These are phyloP conservation scores for Urostyla sp. DNA, from an alignment of 73 alveolate species.

Conservation along the genomic window DNA sequence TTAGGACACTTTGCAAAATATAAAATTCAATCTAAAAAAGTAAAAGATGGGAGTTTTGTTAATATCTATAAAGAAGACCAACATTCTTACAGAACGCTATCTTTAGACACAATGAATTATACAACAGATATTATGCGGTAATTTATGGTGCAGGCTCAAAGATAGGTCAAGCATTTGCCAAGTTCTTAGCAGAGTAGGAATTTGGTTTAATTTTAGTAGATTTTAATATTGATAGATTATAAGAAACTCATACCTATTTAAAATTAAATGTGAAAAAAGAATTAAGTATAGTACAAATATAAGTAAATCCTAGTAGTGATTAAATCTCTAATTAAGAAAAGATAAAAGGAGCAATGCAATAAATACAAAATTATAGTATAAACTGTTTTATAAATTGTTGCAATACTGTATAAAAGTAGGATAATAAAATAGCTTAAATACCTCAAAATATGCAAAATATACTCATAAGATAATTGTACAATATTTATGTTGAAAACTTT, in stretches of 20 bases:
- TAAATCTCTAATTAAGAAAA: neutral
- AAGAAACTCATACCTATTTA: constrained; percentile 23
- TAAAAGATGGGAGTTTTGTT: too few relatives aligned
- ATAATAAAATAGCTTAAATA: neutral
- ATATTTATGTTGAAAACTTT: neutral
- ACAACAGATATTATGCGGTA: constrained; percentile 42
- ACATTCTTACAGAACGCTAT: neutral
- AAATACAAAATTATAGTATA: constrained; percentile 33
- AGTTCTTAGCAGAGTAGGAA: constrained; percentile 4
- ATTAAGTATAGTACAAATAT: neutral
- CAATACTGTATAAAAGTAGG: neutral
- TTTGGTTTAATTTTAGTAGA: constrained; percentile 36
- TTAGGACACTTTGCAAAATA: too few relatives aligned
- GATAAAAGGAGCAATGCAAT: neutral
- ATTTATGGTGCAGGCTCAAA: constrained; percentile 44
- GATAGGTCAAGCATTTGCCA: constrained; percentile 37
- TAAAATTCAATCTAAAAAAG: too few relatives aligned
- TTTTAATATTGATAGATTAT: neutral
- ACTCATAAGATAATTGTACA: neutral
- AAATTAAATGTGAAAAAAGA: neutral
- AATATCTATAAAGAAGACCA: too few relatives aligned
- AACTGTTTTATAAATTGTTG: constrained; percentile 17
- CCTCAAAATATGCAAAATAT: neutral
- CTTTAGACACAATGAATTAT: neutral
- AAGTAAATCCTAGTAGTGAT: neutral